A percentile compares a stretch with the other conserved stretches of the same genome.
These are phyloP conservation scores for bread wheat (Triticum aestivum) DNA, from an alignment of 176 grass and related monocot genomes.

Conservation along the genomic window IWGSC_CS_RefSeq_v2.1 NC_057808.1:518537637-518538136, in stretches of 20 bases:
- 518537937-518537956: background rate
- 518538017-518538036: background rate
- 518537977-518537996: background rate
- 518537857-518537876: background rate
- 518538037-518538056: background rate
- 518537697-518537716: background rate
- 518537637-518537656: background rate
- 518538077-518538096: background rate
- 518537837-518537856: background rate
- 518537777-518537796: background rate
- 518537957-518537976: background rate
- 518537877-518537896: background rate
- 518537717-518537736: background rate
- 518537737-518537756: background rate
- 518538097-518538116: background rate
- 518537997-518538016: background rate
- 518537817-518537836: background rate
- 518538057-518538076: background rate
- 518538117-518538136: background rate
- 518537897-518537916: background rate
- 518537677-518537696: background rate
- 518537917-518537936: background rate
- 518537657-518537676: background rate
- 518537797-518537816: background rate
- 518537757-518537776: background rate